phyloP scores from a whole-genome alignment of 2,329 filamentous ascomycete genomes.

The Phaeosphaeria sp. region DNA sequence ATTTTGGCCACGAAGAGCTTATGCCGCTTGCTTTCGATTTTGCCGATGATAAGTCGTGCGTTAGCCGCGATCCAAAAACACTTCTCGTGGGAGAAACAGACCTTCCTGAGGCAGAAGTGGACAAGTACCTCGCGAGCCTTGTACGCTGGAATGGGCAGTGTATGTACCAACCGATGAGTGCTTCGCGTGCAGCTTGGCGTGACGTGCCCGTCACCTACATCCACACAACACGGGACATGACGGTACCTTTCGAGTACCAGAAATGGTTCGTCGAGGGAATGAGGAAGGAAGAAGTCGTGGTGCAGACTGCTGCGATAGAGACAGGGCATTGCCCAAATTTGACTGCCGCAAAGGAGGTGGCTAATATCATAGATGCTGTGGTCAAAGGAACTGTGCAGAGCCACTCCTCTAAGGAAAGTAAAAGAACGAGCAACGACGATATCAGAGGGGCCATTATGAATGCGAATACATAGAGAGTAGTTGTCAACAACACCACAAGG shows the following conservation, averaged over 20 bases:
- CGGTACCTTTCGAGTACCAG: conserved; percentile 17
- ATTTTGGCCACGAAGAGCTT: conserved; percentile 8
- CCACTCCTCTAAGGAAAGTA: not conserved
- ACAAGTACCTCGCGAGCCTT: conserved; percentile 8
- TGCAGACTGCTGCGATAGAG: conserved; percentile 11
- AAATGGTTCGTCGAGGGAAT: conserved; percentile 12
- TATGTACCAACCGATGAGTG: conserved; percentile 10
- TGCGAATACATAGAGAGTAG: not conserved
- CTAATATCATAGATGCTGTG: conserved; percentile 7
- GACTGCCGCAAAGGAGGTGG: conserved; percentile 5
- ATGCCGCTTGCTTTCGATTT: conserved; percentile 12
- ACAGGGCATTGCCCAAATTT: conserved; percentile 19
- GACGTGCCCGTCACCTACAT: conserved; percentile 18
- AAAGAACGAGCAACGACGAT: not conserved
- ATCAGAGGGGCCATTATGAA: not conserved
- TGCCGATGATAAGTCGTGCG: conserved; percentile 10
- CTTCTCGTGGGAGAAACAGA: not conserved
- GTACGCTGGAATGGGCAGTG: conserved; percentile 7
- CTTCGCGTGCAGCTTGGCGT: conserved; percentile 9
- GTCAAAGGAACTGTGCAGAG: not conserved
- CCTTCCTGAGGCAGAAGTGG: conserved; percentile 5
- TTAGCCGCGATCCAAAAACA: conserved; percentile 8
- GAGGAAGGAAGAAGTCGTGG: conserved; percentile 9
- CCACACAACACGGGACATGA: conserved; percentile 13
- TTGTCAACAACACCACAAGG: not conserved